phyloP scores from a whole-genome alignment of 768 basidiomycete genomes.

The Strobilomyces dryophilus region DNA sequence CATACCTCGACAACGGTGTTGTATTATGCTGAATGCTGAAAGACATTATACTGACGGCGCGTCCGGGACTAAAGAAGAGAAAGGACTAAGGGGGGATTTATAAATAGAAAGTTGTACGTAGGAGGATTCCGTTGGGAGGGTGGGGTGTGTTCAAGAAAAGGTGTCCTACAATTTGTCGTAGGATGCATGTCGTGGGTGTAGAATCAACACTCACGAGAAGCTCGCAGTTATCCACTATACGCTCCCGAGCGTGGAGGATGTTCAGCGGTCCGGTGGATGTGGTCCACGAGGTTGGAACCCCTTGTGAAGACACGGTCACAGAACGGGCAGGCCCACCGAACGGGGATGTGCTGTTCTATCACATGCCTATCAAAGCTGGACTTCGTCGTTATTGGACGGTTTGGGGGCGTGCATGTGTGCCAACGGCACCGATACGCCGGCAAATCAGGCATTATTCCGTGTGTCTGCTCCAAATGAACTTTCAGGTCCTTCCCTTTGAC shows the following conservation, averaged over 20 bases:
- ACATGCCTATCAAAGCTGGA: constrained; percentile 3
- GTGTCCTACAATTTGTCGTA: too few species aligned
- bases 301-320: constrained; percentile 4
- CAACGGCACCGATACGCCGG: constrained; percentile 8
- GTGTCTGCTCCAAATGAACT: constrained; percentile 1
- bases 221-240: too few species aligned
- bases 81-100: too few species aligned
- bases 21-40: not conserved
- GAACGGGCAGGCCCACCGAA: constrained; percentile 1
- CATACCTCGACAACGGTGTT: constrained; percentile 6
- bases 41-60: not conserved
- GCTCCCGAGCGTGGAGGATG: not conserved
- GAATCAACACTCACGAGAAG: not conserved
- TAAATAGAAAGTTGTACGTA: too few species aligned
- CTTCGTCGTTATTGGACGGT: constrained; percentile 11
- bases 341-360: not conserved
- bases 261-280: not conserved
- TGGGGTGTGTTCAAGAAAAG: too few species aligned
- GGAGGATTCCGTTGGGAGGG: too few species aligned
- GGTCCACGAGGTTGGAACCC: not conserved
- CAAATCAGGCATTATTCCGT: constrained; percentile 3
- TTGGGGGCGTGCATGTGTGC: constrained; percentile 1
- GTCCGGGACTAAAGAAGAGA: not conserved
- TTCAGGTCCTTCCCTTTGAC: not conserved
- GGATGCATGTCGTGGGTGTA: too few species aligned